Percentiles rank a stretch among this genome's conserved stretches.
phyloP scores from a whole-genome alignment of 495 filamentous ascomycete species.

The Hamigera avellanea region DNA sequence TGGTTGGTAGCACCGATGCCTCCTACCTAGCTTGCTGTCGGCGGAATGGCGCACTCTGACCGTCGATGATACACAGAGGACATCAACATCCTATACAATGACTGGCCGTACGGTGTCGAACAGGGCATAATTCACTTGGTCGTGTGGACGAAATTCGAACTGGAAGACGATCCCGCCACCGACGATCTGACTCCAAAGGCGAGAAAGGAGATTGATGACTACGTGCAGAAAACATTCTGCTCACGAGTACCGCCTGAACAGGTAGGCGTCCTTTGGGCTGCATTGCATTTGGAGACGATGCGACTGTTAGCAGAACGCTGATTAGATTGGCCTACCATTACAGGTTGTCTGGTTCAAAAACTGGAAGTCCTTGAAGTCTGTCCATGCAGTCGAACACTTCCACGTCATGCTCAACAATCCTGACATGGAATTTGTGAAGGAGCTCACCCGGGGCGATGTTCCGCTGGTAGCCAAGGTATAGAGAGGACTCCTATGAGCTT shows the following conservation, averaged over 20 bases:
- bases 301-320: constrained; percentile 1
- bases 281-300: background rate
- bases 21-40: too few species aligned
- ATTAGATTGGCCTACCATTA: background rate
- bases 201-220: constrained; percentile 53
- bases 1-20: constrained; percentile 20
- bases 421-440: constrained; percentile 52
- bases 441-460: constrained; percentile 66
- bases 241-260: constrained; percentile 33
- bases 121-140: constrained; percentile 67
- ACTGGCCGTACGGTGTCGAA: constrained; percentile 86
- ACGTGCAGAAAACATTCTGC: constrained; percentile 52
- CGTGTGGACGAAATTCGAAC: constrained; percentile 82
- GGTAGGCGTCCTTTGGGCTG: constrained; percentile 11
- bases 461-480: constrained; percentile 34
- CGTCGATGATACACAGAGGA: constrained; percentile 37
- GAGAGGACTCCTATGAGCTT: too few species aligned
- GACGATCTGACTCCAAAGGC: constrained; percentile 54
- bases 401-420: constrained; percentile 81
- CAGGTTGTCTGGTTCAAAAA: constrained; percentile 87
- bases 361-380: constrained; percentile 67
- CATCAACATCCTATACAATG: constrained; percentile 67
- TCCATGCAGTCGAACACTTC: constrained; percentile 87
- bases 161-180: constrained; percentile 53
- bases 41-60: background rate